Evolutionary conservation across 495 filamentous ascomycete genomes (phyloP).

Genomic region (Schizothecium vesticola): DNA sequence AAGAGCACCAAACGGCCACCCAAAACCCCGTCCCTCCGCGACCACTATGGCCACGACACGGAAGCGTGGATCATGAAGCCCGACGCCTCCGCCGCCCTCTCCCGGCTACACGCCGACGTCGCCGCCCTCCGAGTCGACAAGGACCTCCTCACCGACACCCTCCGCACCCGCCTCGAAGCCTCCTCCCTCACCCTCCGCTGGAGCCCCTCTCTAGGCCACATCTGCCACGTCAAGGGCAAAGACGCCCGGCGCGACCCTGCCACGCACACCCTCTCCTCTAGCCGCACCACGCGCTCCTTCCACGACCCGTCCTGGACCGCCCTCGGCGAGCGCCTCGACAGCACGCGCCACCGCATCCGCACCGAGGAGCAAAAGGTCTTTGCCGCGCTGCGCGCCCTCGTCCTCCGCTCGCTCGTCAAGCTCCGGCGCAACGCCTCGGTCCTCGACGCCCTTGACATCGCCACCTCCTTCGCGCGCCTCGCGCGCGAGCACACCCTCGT

Average conservation of each 20-base stretch:
- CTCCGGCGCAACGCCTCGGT: slow-evolving; percentile 83
- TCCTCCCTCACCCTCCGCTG: slow-evolving; percentile 69
- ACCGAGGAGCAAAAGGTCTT: slow-evolving; percentile 76
- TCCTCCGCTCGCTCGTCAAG: slow-evolving; percentile 71
- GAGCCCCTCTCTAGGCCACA: slow-evolving; percentile 77
- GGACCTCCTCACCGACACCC: slow-evolving; percentile 47
- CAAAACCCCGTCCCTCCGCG: slow-evolving; percentile 34
- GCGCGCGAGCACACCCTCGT: slow-evolving; percentile 67
- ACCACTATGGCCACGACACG: slow-evolving; percentile 48
- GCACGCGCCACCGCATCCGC: slow-evolving; percentile 65
- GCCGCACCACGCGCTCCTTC: slow-evolving; percentile 79
- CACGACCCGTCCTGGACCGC: slow-evolving; percentile 78
- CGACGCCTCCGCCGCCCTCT: slow-evolving; percentile 60
- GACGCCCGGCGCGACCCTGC: slow-evolving; percentile 42
- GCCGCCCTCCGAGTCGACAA: slow-evolving; percentile 55
- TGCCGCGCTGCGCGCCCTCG: slow-evolving; percentile 60
- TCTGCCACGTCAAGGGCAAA: slow-evolving; percentile 86
- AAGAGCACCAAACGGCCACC: slow-evolving; percentile 25
- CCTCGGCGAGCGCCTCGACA: slow-evolving; percentile 69
- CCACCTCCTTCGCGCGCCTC: slow-evolving; percentile 72
- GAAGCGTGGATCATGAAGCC: slow-evolving; percentile 86
- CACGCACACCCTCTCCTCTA: slow-evolving; percentile 61
- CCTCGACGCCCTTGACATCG: slow-evolving; percentile 87
- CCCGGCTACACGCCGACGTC: slow-evolving; percentile 60
- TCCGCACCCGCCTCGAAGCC: slow-evolving; percentile 50